Percentiles rank a stretch among this genome's conserved stretches.
Evolutionary conservation across 1,139 yeast species (phyloP).

Genomic region (Keqinozyma sinolaborantium): DNA sequence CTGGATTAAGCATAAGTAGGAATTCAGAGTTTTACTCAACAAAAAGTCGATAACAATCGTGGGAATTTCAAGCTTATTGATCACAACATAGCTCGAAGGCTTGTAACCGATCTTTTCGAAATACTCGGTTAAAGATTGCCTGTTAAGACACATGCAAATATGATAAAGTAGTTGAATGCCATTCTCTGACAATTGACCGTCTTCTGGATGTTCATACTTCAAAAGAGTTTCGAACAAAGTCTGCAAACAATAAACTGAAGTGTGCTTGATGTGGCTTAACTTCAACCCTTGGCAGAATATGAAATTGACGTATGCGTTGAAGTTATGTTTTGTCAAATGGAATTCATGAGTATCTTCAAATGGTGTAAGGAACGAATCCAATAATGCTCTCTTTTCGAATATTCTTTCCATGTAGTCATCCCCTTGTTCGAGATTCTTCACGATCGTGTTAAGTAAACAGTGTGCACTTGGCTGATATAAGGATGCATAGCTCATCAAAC

Average conservation of each 20-base stretch:
- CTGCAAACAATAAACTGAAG: slow-evolving; percentile 51
- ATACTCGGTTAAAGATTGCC: slow-evolving; percentile 42
- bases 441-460: slow-evolving; percentile 27
- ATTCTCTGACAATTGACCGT: slow-evolving; percentile 9
- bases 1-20: slow-evolving; percentile 48
- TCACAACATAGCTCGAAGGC: slow-evolving; percentile 15
- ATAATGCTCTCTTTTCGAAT: slow-evolving; percentile 33
- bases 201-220: slow-evolving; percentile 1
- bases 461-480: slow-evolving; percentile 56
- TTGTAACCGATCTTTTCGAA: slow-evolving; percentile 45
- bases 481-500: slow-evolving; percentile 29
- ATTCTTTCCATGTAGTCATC: slow-evolving; percentile 25
- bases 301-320: slow-evolving; percentile 54
- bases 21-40: slow-evolving; percentile 31
- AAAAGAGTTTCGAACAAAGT: slow-evolving; percentile 38
- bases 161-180: slow-evolving; percentile 48
- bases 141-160: slow-evolving; percentile 50
- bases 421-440: slow-evolving; percentile 22
- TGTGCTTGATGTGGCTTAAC: slow-evolving; percentile 56
- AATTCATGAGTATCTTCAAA: slow-evolving; percentile 46
- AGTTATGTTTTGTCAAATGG: slow-evolving; percentile 40
- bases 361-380: slow-evolving; percentile 40
- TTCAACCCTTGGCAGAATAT: slow-evolving; percentile 61
- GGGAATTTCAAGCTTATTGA: slow-evolving; percentile 44
- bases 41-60: slow-evolving; percentile 47